Evolutionary conservation across 495 filamentous ascomycete genomes (phyloP).

Genomic region (Chaetomium tenue): DNA sequence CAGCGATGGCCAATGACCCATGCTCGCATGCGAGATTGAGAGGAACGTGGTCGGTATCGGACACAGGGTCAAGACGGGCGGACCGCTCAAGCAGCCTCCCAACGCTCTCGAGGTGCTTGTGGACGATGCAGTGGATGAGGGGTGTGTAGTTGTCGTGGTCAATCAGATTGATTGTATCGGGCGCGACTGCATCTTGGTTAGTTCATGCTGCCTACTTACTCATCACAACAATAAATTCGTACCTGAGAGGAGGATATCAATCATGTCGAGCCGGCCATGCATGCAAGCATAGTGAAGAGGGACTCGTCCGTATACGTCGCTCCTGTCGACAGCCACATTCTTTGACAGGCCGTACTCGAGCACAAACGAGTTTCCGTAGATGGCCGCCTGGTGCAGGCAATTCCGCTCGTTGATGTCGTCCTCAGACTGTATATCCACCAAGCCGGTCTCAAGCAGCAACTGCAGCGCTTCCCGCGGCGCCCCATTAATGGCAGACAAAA

Average conservation of each 20-base stretch:
- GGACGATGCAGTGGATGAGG: slow-evolving; percentile 90
- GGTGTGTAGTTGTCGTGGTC: slow-evolving; percentile 98
- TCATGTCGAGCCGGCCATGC: slow-evolving; percentile 84
- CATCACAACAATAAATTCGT: slow-evolving; percentile 15
- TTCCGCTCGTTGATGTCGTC: slow-evolving; percentile 98
- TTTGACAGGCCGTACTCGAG: slow-evolving; percentile 67
- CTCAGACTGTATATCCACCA: slow-evolving; percentile 82
- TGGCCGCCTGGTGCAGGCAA: slow-evolving; percentile 90
- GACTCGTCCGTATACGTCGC: slow-evolving; percentile 90
- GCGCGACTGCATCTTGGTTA: slow-evolving; percentile 39
- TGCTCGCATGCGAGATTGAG: slow-evolving; percentile 93
- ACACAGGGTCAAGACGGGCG: slow-evolving; percentile 75
- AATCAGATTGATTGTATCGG: slow-evolving; percentile 71
- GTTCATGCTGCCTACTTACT: background rate
- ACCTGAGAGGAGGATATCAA: slow-evolving; percentile 66
- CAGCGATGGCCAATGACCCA: slow-evolving; percentile 76
- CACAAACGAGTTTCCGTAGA: slow-evolving; percentile 77
- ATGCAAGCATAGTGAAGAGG: slow-evolving; percentile 96
- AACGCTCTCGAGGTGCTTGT: slow-evolving; percentile 74
- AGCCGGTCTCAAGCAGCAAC: slow-evolving; percentile 70
- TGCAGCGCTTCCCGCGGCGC: slow-evolving; percentile 75
- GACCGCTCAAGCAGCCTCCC: slow-evolving; percentile 66
- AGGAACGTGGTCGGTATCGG: slow-evolving; percentile 87
- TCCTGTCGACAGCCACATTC: slow-evolving; percentile 70
- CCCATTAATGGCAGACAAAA: slow-evolving; percentile 81